phyloP scores from a whole-genome alignment of 177 flowering plant genomes.

The Vitis hybrid region DNA sequence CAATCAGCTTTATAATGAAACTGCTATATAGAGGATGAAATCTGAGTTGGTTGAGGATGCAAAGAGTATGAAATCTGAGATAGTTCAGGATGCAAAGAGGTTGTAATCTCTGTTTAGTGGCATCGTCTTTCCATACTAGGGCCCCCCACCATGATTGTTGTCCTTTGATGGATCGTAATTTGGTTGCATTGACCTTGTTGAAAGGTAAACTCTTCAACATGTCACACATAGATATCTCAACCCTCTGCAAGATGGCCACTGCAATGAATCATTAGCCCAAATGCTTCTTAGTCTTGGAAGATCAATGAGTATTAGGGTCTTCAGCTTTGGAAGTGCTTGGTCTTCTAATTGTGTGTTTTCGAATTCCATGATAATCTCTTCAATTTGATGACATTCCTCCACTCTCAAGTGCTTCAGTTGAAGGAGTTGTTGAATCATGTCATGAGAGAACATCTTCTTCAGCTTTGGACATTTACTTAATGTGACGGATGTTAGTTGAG shows the following conservation, averaged over 20 bases:
- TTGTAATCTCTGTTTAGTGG: background rate
- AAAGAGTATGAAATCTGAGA: no score
- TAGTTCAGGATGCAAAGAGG: background rate
- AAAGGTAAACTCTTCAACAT: constrained; percentile 10
- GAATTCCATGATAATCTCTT: constrained; percentile 10
- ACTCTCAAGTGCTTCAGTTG: constrained; percentile 8
- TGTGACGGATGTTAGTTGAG: constrained; percentile 3
- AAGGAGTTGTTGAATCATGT: constrained; percentile 8
- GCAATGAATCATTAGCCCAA: background rate
- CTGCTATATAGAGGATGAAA: no score
- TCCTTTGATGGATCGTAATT: background rate
- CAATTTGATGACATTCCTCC: constrained; percentile 11
- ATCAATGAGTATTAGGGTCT: constrained; percentile 6
- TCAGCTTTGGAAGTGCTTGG: constrained; percentile 8
- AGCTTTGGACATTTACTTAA: constrained; percentile 8
- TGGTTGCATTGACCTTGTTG: constrained; percentile 6
- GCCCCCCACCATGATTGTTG: background rate
- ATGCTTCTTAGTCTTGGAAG: constrained; percentile 10
- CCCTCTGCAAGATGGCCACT: constrained; percentile 16
- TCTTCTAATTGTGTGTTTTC: background rate
- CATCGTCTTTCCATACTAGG: background rate
- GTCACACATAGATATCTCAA: constrained; percentile 1
- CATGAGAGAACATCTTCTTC: constrained; percentile 5
- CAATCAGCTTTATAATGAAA: no score
- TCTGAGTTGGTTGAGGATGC: background rate